Percentiles rank a stretch among this genome's conserved stretches.
These are phyloP conservation scores for Rasamsonia emersonii DNA, from an alignment of 2,329 filamentous ascomycete species.

Conservation along the genomic window DNA sequence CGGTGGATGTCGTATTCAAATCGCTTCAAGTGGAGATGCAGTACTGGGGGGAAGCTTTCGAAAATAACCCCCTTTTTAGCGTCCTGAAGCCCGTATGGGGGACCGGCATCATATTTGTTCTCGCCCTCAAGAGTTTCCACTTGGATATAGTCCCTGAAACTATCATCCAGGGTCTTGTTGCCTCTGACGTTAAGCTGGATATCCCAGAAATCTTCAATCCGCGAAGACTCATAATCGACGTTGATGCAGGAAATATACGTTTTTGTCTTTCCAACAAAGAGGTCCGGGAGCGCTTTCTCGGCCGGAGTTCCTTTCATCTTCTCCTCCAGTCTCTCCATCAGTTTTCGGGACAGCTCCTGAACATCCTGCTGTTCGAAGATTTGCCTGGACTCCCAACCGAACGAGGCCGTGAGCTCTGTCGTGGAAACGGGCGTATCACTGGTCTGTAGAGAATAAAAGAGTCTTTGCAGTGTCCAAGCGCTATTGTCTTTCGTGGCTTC, in stretches of 20 bases:
- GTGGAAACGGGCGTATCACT: constrained; percentile 76
- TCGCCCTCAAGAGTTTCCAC: constrained; percentile 96
- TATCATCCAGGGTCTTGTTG: constrained; percentile 86
- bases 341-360: constrained; percentile 87
- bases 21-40: constrained; percentile 91
- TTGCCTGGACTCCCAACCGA: constrained; percentile 95
- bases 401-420: constrained; percentile 88
- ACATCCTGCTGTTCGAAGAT: constrained; percentile 99
- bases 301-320: constrained; percentile 96
- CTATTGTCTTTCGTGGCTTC: constrained; percentile 77
- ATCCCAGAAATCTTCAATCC: constrained; percentile 97
- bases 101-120: constrained; percentile 92
- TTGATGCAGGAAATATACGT: constrained; percentile 99
- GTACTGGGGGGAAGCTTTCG: constrained; percentile 83
- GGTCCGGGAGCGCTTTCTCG: constrained; percentile 76
- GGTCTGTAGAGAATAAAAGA: constrained; percentile 93
- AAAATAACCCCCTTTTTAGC: constrained; percentile 98
- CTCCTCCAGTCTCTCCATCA: constrained; percentile 95
- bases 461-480: constrained; percentile 82
- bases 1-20: constrained; percentile 97
- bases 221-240: constrained; percentile 92
- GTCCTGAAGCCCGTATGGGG: constrained; percentile 86
- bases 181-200: constrained; percentile 94
- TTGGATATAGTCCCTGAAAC: constrained; percentile 92
- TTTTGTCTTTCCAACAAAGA: constrained; percentile 97